Base-by-base conservation (phyloP, 805 yeast species). In the Monosporozyma yasuniensis region DNA sequence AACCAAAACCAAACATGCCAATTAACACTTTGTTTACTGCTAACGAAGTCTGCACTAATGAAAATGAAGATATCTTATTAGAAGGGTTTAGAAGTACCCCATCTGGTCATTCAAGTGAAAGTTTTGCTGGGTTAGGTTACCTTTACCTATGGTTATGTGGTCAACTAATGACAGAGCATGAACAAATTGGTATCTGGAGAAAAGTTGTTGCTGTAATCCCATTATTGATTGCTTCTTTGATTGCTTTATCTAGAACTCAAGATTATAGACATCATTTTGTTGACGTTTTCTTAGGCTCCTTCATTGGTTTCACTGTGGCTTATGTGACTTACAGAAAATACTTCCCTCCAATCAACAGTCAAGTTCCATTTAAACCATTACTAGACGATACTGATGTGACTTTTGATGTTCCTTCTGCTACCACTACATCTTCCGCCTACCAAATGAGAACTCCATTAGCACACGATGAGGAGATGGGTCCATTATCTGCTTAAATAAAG, bases 181-280 rank as follows among this genome's bases (percentile, higher is more conserved):
- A 74, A 11, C 59, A 66, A 46, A 70, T 74, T 18, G 85, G 90
- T 1, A 72, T 80, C 1, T 82, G 88, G 86, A 77, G 90, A 61
- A 70, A 77, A 43, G 54, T 77, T 2, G 61, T 82, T 2, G 69
- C 81, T 0, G 60, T 69, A 9, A 49, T 75, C n/a, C 93, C 93
- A 2, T 61, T 76, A 0, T 57, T 87, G 4, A 75, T 84, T 6
- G 96, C 98, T 0, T 61, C 77, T 0, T 73, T 83, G 54, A 81
- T 91, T 56, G 98, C 97, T 0, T 66, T 87, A 43, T 80, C 93
- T 38, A 77, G 99, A 59, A 87, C 96, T 0, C 84, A 85, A 59
- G 99, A 91, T 67, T 90, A 90, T 68, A 76, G 97, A 64, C 99
- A 91, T 62, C 98, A 91, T 67, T 88, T 87, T 61, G 72, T 86